Evolutionary conservation across 192 early-diverging fungal genomes (phyloP).

Genomic region (Entomortierella lignicola): DNA sequence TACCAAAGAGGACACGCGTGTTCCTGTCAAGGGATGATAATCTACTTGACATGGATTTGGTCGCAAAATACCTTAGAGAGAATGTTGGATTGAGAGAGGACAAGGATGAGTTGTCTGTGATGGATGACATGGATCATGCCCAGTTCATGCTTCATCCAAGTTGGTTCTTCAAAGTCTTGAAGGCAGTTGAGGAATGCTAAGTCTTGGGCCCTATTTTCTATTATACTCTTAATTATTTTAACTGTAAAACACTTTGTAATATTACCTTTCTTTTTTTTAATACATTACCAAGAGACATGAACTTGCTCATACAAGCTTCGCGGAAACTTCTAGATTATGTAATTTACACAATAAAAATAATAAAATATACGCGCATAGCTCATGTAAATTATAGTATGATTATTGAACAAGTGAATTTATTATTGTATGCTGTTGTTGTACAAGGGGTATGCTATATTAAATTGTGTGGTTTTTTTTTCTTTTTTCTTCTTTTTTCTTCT

Average conservation of each 20-base stretch:
- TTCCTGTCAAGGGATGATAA: constrained; percentile 49
- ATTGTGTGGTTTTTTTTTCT: neutral
- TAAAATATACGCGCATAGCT: no score
- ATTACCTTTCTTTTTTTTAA: no score
- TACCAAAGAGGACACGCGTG: constrained; percentile 41
- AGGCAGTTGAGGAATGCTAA: constrained; percentile 45
- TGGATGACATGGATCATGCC: constrained; percentile 52
- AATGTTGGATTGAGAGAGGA: constrained; percentile 34
- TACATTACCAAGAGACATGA: no score
- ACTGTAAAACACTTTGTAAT: no score
- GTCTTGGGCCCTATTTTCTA: neutral
- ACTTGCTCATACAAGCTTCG: no score
- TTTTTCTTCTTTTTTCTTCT: neutral
- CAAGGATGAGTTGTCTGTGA: constrained; percentile 30
- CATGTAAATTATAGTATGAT: no score
- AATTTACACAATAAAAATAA: no score
- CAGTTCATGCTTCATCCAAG: constrained; percentile 37
- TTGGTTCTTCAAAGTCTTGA: constrained; percentile 48
- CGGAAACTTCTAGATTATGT: no score
- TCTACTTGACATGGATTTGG: constrained; percentile 37
- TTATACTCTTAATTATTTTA: neutral
- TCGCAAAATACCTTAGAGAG: constrained; percentile 28
- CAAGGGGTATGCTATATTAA: neutral
- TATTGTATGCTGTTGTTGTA: neutral
- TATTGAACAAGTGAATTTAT: no score